Evolutionary conservation across 2,329 filamentous ascomycete genomes (phyloP).

Genomic region (Diplocarpon mali): DNA sequence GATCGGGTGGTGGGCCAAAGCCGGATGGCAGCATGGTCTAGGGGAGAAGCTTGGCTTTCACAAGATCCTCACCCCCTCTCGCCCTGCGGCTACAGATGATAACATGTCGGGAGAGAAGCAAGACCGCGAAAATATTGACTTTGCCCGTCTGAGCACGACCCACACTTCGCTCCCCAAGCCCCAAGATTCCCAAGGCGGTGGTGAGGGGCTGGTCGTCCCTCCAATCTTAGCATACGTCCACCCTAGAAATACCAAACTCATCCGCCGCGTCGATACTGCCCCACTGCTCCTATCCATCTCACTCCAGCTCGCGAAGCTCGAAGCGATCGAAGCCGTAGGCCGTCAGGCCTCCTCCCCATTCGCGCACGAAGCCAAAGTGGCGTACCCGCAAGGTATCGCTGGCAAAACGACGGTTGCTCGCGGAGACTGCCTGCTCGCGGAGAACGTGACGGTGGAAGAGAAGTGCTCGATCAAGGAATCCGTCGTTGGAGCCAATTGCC

Average conservation of each 20-base stretch:
- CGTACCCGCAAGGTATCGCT: conserved; percentile 73
- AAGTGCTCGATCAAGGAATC: conserved; percentile 87
- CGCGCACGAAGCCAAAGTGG: conserved; percentile 68
- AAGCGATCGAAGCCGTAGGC: conserved; percentile 54
- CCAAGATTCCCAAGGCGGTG: background rate
- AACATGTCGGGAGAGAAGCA: conserved; percentile 22
- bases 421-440: conserved; percentile 70
- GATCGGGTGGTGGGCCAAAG: conserved; percentile 90
- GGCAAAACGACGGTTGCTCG: conserved; percentile 71
- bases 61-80: conserved; percentile 46
- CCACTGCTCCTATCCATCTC: conserved; percentile 72
- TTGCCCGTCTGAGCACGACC: conserved; percentile 24
- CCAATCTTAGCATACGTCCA: conserved; percentile 78
- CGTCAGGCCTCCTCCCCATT: conserved; percentile 54
- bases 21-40: conserved; percentile 77
- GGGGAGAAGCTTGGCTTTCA: conserved; percentile 65
- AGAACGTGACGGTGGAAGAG: conserved; percentile 82
- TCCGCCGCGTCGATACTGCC: conserved; percentile 81
- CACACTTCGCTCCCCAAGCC: conserved; percentile 20
- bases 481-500: conserved; percentile 78
- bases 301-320: conserved; percentile 75
- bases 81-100: conserved; percentile 30
- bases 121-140: conserved; percentile 22
- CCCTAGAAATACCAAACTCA: conserved; percentile 43
- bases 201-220: conserved; percentile 42